Conservation (phyloP, 495 filamentous ascomycete genomes). For the Hypomontagnella submonticulosa region DNA sequence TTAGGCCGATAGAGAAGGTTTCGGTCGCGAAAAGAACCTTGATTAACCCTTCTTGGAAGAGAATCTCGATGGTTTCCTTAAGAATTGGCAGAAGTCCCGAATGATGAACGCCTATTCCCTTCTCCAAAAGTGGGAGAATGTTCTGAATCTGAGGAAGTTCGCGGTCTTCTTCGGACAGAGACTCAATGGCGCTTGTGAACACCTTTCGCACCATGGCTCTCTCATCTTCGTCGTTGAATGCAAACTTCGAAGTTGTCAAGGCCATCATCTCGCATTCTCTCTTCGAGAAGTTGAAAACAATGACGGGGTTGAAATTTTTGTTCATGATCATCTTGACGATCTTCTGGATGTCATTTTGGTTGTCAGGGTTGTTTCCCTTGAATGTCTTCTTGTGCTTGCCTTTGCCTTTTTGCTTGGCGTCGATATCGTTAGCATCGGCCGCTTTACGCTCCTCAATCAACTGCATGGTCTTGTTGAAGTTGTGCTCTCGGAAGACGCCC, state of each 20-base stretch:
- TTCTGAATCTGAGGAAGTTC: slow-evolving; percentile 88
- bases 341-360: slow-evolving; percentile 89
- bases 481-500: slow-evolving; percentile 91
- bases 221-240: slow-evolving; percentile 98
- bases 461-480: slow-evolving; percentile 95
- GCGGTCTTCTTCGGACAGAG: slow-evolving; percentile 90
- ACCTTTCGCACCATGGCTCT: slow-evolving; percentile 95
- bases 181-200: slow-evolving; percentile 88
- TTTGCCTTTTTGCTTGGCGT: slow-evolving; percentile 81
- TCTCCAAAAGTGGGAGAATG: slow-evolving; percentile 86
- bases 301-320: slow-evolving; percentile 95
- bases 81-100: slow-evolving; percentile 94
- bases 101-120: slow-evolving; percentile 97
- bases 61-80: slow-evolving; percentile 98
- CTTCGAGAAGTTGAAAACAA: slow-evolving; percentile 99
- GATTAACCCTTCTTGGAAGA: slow-evolving; percentile 97
- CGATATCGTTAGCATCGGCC: slow-evolving; percentile 79
- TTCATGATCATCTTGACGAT: slow-evolving; percentile 98
- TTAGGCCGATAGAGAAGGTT: slow-evolving; percentile 97
- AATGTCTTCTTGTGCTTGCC: slow-evolving; percentile 92
- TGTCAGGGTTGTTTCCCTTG: slow-evolving; percentile 77
- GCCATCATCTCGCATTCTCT: slow-evolving; percentile 90
- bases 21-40: slow-evolving; percentile 98
- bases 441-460: slow-evolving; percentile 88
- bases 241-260: slow-evolving; percentile 80